Percentiles rank a stretch among this genome's conserved stretches.
Evolutionary conservation across 2,329 filamentous ascomycete genomes (phyloP).

Genomic region (Pyricularia pennisetigena): DNA sequence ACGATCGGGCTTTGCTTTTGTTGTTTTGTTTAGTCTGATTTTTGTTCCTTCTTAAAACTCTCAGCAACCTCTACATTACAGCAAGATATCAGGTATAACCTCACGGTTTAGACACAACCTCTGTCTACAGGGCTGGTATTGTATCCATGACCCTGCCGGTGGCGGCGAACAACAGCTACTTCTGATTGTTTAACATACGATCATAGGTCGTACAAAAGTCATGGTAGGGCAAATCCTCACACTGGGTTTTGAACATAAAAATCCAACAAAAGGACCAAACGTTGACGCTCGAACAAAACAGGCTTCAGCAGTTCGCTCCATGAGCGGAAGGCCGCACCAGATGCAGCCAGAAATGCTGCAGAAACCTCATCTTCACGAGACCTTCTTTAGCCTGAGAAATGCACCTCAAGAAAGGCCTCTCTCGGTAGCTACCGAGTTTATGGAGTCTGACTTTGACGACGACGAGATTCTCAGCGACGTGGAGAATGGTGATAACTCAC

Average conservation of each 20-base stretch:
- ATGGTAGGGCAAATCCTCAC: neutral
- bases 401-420: constrained; percentile 43
- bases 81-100: neutral
- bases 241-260: neutral
- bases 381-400: constrained; percentile 50
- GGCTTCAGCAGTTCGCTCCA: neutral
- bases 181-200: neutral
- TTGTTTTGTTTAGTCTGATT: neutral
- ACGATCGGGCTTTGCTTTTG: neutral
- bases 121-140: neutral
- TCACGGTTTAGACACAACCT: neutral
- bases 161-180: neutral
- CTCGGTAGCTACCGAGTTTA: constrained; percentile 67
- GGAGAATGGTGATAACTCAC: constrained; percentile 53
- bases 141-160: neutral
- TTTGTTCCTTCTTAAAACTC: neutral
- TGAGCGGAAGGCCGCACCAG: constrained; percentile 2
- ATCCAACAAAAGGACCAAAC: neutral
- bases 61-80: neutral
- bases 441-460: constrained; percentile 67
- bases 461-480: constrained; percentile 48
- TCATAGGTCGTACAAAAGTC: neutral
- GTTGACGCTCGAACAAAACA: neutral
- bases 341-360: constrained; percentile 4
- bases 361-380: constrained; percentile 32